Base-by-base conservation (phyloP, 768 basidiomycete genomes). In the Leccinum aurantiacum region DNA sequence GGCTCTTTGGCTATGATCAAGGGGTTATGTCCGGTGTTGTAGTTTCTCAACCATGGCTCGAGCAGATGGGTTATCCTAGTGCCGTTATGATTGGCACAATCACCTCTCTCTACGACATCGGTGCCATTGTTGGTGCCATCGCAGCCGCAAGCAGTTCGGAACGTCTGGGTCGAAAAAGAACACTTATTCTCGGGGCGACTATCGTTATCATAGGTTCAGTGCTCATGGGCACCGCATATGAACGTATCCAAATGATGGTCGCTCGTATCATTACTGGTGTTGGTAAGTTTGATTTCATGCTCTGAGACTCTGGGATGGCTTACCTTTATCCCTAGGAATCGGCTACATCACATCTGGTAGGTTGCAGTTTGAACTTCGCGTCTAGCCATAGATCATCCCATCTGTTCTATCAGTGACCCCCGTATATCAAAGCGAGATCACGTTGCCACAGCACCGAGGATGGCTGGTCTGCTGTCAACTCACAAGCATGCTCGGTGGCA, bases 1-100 rank as follows among this genome's bases (percentile, higher is more conserved):
- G 58, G 54, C 63, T 64, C 46, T 64, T 64, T 56, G 62, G 63
- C 9, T 64, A 64, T 44, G 58, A 64, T 54, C 63, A 64, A 41
- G 63, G 63, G 0, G 59, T 64, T n/a, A 64, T 64, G 63, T 64
- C 63, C 7, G 63, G 63, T 10, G 48, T 64, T 13, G 55, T 64
- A 6, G 1, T 64, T 19, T 64, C 63, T 33, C 55, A 57, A 44
- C 52, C 58, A 4, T 64, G 63, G 63, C 55, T 64, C 33, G 29
- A 22, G 15, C 55, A 64, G 25, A 64, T 64, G 63, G 63, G 58
- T 7, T 38, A 64, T 37, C 63, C 62, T 10, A 60, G 63, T 13
- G 54, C 58, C 14, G 63, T 64, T 1, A 60, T 64, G 63, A 60
- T 64, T 19, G 63, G 63, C 15, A 64, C 63, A 3, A 60, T 64